These are phyloP conservation scores for Aurantiochytrium sp. DNA, from an alignment of 108 stramenopile species.

Conservation along the genomic window DNA sequence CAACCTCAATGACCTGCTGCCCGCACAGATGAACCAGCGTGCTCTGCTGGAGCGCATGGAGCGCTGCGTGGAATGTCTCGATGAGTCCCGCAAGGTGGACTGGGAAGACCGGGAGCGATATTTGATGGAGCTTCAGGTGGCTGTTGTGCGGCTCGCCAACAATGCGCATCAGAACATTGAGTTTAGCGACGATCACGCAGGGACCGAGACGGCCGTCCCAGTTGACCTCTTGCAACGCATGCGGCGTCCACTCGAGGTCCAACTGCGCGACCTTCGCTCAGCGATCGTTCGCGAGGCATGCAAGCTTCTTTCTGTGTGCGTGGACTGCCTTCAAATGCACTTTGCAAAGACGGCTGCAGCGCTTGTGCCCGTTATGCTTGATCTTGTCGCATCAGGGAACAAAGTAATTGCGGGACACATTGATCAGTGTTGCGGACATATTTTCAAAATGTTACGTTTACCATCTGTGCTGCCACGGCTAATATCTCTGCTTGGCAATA, in stretches of 20 bases:
- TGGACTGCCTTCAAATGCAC: neutral
- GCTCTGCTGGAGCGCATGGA: neutral
- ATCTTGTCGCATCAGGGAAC: neutral
- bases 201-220: neutral
- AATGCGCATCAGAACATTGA: neutral
- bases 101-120: neutral
- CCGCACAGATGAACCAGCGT: neutral
- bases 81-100: neutral
- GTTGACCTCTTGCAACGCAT: neutral
- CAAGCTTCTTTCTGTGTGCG: neutral
- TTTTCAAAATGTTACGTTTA: neutral
- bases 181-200: neutral
- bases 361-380: neutral
- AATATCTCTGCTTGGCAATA: neutral
- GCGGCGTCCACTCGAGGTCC: neutral
- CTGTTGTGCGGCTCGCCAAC: neutral
- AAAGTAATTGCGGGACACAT: neutral
- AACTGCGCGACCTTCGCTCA: neutral
- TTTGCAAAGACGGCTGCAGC: neutral
- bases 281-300: conserved; percentile 7
- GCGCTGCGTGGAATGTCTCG: neutral
- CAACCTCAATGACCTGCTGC: neutral
- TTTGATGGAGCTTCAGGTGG: neutral
- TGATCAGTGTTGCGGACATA: neutral
- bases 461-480: neutral